These are phyloP conservation scores for Salvia hispanica DNA, from an alignment of 257 asterid species.

Conservation along the genomic window DNA sequence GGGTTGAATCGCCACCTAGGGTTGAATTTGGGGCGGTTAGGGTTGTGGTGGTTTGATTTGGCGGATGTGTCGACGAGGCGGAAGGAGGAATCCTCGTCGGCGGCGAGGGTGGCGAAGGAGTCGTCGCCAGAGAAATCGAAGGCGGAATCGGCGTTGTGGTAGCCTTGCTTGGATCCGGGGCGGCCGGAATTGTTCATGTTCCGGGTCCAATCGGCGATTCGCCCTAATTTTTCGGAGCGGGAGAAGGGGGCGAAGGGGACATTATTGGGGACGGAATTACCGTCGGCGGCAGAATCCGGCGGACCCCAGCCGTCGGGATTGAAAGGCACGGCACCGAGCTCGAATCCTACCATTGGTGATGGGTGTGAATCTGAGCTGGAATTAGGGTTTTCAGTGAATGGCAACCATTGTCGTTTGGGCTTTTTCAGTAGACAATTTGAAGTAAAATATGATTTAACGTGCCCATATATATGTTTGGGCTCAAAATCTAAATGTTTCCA, in stretches of 20 bases:
- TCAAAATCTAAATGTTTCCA: too few species aligned
- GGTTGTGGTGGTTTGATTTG: slow-evolving; percentile 65
- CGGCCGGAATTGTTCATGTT: slow-evolving; percentile 48
- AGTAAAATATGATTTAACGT: too few species aligned
- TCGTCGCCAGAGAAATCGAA: slow-evolving; percentile 95
- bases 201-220: slow-evolving; percentile 96
- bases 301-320: slow-evolving; percentile 99
- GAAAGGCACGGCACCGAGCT: slow-evolving; percentile 75
- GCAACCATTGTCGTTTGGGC: neutral
- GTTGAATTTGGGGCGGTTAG: slow-evolving; percentile 78
- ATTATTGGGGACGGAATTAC: slow-evolving; percentile 48
- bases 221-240: slow-evolving; percentile 86
- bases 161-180: slow-evolving; percentile 59
- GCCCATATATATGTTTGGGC: too few species aligned
- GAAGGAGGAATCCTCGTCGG: slow-evolving; percentile 87
- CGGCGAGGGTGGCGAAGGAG: slow-evolving; percentile 78
- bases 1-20: slow-evolving; percentile 84
- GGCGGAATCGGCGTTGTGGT: slow-evolving; percentile 67
- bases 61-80: slow-evolving; percentile 85
- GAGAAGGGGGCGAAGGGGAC: slow-evolving; percentile 98
- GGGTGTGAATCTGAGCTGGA: neutral
- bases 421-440: neutral
- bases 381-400: slow-evolving; percentile 30
- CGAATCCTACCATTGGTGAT: slow-evolving; percentile 65
- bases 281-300: slow-evolving; percentile 53